Base-by-base conservation (phyloP, 176 grass and related monocot genomes). In the Oryza australiensis region DNA sequence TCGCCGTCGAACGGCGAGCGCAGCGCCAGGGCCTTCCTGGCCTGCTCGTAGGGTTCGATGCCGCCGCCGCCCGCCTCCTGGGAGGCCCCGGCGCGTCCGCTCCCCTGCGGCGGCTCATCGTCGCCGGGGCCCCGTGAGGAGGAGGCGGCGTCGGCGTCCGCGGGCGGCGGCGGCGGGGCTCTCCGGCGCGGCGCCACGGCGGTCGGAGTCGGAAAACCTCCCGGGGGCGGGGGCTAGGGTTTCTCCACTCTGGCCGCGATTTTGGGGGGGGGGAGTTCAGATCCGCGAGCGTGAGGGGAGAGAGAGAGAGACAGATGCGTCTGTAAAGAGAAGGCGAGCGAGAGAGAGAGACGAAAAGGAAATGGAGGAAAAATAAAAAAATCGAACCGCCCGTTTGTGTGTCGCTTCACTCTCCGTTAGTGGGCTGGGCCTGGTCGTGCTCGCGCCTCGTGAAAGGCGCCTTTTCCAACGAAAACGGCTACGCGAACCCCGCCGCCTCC, bases 1-100 rank as follows among this genome's bases (percentile, higher is more conserved):
- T 99, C 96, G 62, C 80, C 74, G 5, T 99, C 96, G 62, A 94
- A 99, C 66, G 95, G 96, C 78, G 86, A 95, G 4, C 91, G 90
- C 38, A 90, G 64, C 8, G 87, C 86, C 13, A 99, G 87, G 5
- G 82, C 88, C 93, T 99, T 99, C 65, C 80, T 71, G 27, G 91
- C 96, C 93, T 99, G 96, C 71, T 84, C 85, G 66, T 76, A 74
- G 0, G 81, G 62, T 63, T 74, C 62, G 73, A 93, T 72, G 88
- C 83, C 82, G 71, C 59, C 66, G 82, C 80, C 84, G 48, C 62
- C 66, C 13, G 62, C 68, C 69, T 76, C 45, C 53, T 41, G 51
- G 28, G 68, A 42, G 45, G 78, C 77, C 77, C 73, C 90, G 73
- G 26, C 90, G 77, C 62, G 9, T 24, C 55, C 70, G 73, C 70